Evolutionary conservation across 495 filamentous ascomycete species (phyloP), one percentile per base, ranked within the genome.

Genomic region (Rhizodiscina lignyota): DNA sequence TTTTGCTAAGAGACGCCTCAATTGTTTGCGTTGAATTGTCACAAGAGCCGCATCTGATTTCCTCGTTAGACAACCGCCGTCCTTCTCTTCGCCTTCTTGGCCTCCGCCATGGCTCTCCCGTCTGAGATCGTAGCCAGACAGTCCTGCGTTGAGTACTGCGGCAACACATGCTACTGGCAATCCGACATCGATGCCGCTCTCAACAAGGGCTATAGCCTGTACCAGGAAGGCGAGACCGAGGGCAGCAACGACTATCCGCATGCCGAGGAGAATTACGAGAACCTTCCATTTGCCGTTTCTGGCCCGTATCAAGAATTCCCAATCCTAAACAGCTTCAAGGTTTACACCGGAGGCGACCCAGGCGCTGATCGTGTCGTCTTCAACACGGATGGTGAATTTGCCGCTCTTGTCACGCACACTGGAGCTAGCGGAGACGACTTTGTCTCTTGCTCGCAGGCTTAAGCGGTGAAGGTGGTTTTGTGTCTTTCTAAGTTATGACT

Each of bases 261-360:
- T 56, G 55, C 60, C 32, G 83, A 81, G 62, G 67, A 81, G 49
- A 63, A 83, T 65, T 72, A 72, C 51, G 79, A 85, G 51, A 74
- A 70, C 26, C 81, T 83, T 52, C 56, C 53, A 36, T 83, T 85
- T 57, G 59, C 64, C 22, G 41, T 50, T 1, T 20, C 34, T 26
- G 64, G 64, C n/a, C 72, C 75, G 0, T 83, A 72, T 58, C 75
- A 79, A 42, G 79, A 83, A 50, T 83, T 72, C 50, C 79, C 79
- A 1, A 74, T 85, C 37, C 40, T 79, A 47, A 59, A 44, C 34
- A 61, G 56, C 39, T n/a, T n/a, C n/a, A 37, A 45, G 1, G 51
- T 66, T 1, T 85, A 79, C 44, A 59, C 45, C 24, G 74, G 78
- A 35, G 75, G 77, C 18, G 67, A 61, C 5, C 78, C 79, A 0